Conservation (phyloP, 1,284 basidiomycete genomes). For the Sanghuangporus weigelae region DNA sequence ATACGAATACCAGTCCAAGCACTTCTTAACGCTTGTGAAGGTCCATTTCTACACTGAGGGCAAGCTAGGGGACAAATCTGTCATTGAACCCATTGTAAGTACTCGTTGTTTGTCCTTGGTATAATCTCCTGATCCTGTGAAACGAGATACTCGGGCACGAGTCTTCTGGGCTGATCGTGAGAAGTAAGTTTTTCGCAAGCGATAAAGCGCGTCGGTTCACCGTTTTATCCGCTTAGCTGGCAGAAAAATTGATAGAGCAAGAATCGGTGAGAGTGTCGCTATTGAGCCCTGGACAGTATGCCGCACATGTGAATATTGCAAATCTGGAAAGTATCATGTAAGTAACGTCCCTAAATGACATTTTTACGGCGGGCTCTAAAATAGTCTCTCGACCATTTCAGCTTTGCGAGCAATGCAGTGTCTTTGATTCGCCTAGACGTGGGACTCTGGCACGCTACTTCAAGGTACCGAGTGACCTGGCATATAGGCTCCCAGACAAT, state of each 20-base stretch:
- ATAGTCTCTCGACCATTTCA: neutral
- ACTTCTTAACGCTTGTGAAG: conserved; percentile 30
- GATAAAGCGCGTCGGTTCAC: neutral
- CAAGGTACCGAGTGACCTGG: conserved; percentile 67
- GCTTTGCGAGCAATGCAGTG: conserved; percentile 4
- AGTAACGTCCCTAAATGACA: neutral
- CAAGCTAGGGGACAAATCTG: conserved; percentile 73
- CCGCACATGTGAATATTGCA: conserved; percentile 68
- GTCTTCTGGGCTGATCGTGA: conserved; percentile 43
- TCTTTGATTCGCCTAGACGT: conserved; percentile 64
- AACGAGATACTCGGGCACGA: conserved; percentile 51
- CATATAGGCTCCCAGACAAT: conserved; percentile 67
- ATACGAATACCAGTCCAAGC: conserved; percentile 10
- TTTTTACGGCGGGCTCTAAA: neutral
- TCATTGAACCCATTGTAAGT: conserved; percentile 71
- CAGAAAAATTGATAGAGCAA: conserved; percentile 62
- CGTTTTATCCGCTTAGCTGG: conserved; percentile 45
- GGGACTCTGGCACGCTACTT: conserved; percentile 86
- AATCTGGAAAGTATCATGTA: conserved; percentile 76
- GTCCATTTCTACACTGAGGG: conserved; percentile 75
- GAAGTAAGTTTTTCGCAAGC: conserved; percentile 23
- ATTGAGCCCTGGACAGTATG: conserved; percentile 81
- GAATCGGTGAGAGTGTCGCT: conserved; percentile 80
- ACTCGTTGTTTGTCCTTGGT: neutral
- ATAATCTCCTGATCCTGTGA: conserved; percentile 7